These are phyloP conservation scores for Kwoniella heveanensis DNA, from an alignment of 768 basidiomycete species.

Conservation along the genomic window DNA sequence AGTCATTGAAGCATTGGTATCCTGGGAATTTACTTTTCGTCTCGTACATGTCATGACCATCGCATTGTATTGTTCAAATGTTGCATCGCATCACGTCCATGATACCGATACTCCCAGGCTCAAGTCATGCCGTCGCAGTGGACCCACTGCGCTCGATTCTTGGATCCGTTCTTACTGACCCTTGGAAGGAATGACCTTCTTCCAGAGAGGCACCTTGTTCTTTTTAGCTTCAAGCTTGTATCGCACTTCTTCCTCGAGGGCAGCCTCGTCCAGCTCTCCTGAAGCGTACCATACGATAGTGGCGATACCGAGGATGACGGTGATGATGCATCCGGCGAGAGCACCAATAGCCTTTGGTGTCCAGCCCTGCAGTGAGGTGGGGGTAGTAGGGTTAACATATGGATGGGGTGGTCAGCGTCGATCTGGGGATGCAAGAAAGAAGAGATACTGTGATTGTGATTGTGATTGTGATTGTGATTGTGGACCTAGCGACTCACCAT, in stretches of 20 bases:
- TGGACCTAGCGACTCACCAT: constrained; percentile 62
- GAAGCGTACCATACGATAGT: constrained; percentile 83
- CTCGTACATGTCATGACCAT: constrained; percentile 2
- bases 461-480: too few relatives aligned
- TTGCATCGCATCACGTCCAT: too few relatives aligned
- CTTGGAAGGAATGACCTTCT: constrained; percentile 20
- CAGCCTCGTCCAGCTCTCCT: constrained; percentile 77
- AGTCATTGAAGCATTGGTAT: neutral
- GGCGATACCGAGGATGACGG: constrained; percentile 78
- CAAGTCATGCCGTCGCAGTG: too few relatives aligned
- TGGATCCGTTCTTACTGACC: neutral
- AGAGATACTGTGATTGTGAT: too few relatives aligned
- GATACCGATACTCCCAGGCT: too few relatives aligned
- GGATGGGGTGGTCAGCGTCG: too few relatives aligned
- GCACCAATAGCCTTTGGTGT: constrained; percentile 55
- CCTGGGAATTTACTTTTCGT: neutral
- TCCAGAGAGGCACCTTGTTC: constrained; percentile 24
- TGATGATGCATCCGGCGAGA: constrained; percentile 69
- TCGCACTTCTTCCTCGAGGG: constrained; percentile 73
- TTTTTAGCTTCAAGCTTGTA: constrained; percentile 64
- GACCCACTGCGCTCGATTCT: too few relatives aligned
- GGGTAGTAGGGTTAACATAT: too few relatives aligned
- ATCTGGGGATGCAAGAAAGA: too few relatives aligned
- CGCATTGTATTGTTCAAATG: neutral
- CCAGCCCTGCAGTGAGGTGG: constrained; percentile 47